Evolutionary conservation across 2,329 filamentous ascomycete species (phyloP), one percentile per base, ranked within the genome.

Genomic region (Cladosporium sp.): DNA sequence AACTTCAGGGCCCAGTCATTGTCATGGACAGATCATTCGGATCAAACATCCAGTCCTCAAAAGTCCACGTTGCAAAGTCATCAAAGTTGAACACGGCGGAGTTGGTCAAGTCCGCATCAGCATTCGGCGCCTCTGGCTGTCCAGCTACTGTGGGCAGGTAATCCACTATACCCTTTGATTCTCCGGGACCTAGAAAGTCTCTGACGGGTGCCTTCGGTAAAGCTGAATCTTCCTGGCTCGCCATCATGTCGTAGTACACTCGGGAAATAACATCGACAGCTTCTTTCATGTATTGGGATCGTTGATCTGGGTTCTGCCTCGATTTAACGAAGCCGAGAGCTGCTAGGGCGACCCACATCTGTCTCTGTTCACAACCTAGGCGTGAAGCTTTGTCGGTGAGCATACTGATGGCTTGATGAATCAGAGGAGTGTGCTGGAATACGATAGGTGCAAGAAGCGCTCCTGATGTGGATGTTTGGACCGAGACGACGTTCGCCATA

Each of bases 161-260:
- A 8, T 62, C 60, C 8, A 54, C 19, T 19, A 58, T 53, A n/a
- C 55, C 59, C 32, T 57, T 58, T 3, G 57, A 45, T 20, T 32
- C 32, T 3, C 35, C 24, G 32, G 2, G 12, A 6, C 45, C 9
- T 39, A 40, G 25, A 15, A 42, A 24, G 10, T 22, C 17, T 35
- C 40, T 12, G 3, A 24, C 28, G 22, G 34, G 19, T 15, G 35
- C 17, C 17, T 49, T 17, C n/a, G 35, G 34, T 6, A 42, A 15
- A 0, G 59, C 56, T 17, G 44, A 58, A 32, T 66, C 62, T 45
- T 66, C 65, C 36, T 70, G 68, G 52, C 65, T 68, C 13, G 67
- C 66, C 66, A 69, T 67, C 37, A 69, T 69, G 51, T 68, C 69
- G 53, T 70, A 66, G 34, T 66, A 69, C 2, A 63, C 64, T n/a